Evolutionary conservation across 176 grass and related monocot species (phyloP).

Genomic region (Rhynchospora tenuis): DNA sequence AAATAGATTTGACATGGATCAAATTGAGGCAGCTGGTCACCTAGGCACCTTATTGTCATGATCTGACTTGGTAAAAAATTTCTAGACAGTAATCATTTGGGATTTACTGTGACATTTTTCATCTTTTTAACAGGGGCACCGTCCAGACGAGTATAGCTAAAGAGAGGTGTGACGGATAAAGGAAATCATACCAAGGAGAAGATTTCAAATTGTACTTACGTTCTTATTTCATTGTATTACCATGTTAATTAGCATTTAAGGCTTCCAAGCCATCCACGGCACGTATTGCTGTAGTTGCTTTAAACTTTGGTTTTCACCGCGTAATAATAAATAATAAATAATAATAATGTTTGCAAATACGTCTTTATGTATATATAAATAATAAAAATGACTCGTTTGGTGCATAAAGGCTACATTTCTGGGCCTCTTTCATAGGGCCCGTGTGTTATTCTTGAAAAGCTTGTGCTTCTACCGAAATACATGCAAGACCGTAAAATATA

Average conservation of each 20-base stretch:
- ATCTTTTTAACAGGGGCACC: conserved; percentile 37
- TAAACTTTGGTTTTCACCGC: neutral
- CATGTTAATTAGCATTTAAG: neutral
- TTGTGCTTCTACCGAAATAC: neutral
- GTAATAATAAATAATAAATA: neutral
- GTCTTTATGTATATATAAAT: neutral
- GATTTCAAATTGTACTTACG: neutral
- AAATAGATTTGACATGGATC: neutral
- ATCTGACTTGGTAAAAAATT: neutral
- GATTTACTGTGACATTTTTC: neutral
- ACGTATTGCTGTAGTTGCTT: neutral
- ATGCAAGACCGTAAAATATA: neutral
- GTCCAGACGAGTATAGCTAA: conserved; percentile 30
- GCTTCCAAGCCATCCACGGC: neutral
- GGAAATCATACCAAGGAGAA: conserved; percentile 22
- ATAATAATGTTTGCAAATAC: neutral
- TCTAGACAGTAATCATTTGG: neutral
- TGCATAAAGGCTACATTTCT: neutral
- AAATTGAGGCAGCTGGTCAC: neutral
- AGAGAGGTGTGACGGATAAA: conserved; percentile 37
- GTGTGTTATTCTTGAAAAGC: neutral
- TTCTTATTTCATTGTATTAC: conserved; percentile 8
- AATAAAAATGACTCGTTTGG: neutral
- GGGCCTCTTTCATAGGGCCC: neutral
- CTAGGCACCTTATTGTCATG: neutral